phyloP scores from a whole-genome alignment of 1,284 basidiomycete genomes.

The Tilletia setariae region DNA sequence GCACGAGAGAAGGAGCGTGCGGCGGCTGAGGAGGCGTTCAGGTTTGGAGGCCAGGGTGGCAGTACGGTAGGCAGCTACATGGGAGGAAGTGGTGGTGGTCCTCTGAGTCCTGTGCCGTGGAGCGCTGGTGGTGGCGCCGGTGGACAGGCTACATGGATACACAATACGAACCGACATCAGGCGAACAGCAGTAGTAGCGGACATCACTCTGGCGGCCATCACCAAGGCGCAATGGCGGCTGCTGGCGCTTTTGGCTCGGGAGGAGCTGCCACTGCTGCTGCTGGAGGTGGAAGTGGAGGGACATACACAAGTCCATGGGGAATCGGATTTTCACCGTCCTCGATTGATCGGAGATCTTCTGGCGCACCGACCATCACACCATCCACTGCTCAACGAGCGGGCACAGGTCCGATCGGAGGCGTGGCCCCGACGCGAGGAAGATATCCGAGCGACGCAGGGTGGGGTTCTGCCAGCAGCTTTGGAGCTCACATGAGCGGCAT shows the following conservation, averaged over 20 bases:
- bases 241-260: neutral
- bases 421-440: neutral
- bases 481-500: conserved; percentile 11
- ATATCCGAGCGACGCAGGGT: conserved; percentile 11
- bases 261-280: too few relatives aligned
- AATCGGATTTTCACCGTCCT: neutral
- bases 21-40: neutral
- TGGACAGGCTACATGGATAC: neutral
- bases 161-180: neutral
- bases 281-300: neutral
- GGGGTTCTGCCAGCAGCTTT: neutral
- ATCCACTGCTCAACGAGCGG: too few relatives aligned
- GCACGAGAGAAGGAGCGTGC: neutral
- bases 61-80: neutral
- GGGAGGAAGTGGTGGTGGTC: neutral
- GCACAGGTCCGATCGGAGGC: too few relatives aligned
- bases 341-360: too few relatives aligned
- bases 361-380: too few relatives aligned
- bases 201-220: too few relatives aligned
- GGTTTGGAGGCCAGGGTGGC: neutral
- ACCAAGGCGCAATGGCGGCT: neutral
- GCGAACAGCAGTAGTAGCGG: neutral
- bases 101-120: too few relatives aligned
- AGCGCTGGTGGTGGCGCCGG: neutral
- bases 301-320: neutral